Base-by-base conservation (phyloP, 106 monocot species). In the Dactylorhiza incarnata region DNA sequence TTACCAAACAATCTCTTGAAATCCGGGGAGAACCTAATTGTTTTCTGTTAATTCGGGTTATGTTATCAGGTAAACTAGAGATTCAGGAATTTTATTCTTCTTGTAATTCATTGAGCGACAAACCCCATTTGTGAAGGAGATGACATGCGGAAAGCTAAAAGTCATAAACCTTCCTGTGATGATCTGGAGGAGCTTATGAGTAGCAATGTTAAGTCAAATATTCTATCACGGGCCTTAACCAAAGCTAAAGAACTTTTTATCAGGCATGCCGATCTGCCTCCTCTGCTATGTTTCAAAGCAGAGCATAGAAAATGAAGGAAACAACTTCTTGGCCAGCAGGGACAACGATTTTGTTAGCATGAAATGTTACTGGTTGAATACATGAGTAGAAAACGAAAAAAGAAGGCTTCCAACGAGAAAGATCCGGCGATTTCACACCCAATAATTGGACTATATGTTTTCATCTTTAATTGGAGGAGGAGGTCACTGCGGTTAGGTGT, bases 31-130 rank as follows among this genome's bases (percentile, higher is more conserved):
- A 80, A 45, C 52, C 66, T 46, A 73, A 59, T 72, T 91, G 84
- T 2, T 97, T 97, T 75, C 16, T 62, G 73, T 78, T 94, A 68
- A 73, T 97, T 22, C 81, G 87, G 11, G 74, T 91, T 20, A 84
- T 78, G 72, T 78, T 85, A 16, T 94, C 86, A 15, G 91, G 96
- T 25, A 97, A 83, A 77, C 73, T 97, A 62, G 96, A 89, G 74
- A 78, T 91, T 75, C 93, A 97, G 58, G 68, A 29, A 25, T 94
- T 87, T 68, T n/a, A 72, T 74, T 73, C 83, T 25, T 80, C 81
- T 25, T 72, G 48, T 61, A 62, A 79, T 77, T 47, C 68, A 37
- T 29, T 19, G 65, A 16, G 29, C 22, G 50, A 72, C 23, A 68
- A 72, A 12, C 45, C 29, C 73, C 8, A 56, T 15, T 59, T 8